Evolutionary conservation across 1,139 yeast genomes (phyloP), one percentile per base, ranked within the genome.

Genomic region (Geotrichum macrosporum): DNA sequence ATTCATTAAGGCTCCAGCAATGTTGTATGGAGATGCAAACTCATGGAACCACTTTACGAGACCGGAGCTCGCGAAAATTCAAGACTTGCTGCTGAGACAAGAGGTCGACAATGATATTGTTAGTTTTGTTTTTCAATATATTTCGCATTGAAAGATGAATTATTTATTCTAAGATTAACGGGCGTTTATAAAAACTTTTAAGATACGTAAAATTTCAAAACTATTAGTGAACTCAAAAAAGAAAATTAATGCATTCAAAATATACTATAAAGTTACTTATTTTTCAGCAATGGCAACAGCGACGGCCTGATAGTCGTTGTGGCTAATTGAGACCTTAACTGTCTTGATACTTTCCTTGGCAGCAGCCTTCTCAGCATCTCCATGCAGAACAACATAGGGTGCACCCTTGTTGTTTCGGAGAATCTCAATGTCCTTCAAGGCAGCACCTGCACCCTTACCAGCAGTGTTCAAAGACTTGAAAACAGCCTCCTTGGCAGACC

Each of bases 401-500:
- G 84, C 94, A 50, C 94, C 95, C 47, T 78, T 80, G 52, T 74
- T 58, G 57, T 80, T 84, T 60, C 94, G 83, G 20, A 73, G 61
- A 61, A 92, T 85, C 71, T 89, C 97, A 68, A 92, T 92, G 55
- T 88, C 96, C 66, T 77, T 77, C 71, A 92, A 76, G 41, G 95
- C 75, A 47, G 98, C 97, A 54, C 97, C 98, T 16, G 89, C 96
- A 53, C 99, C 99, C 66, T 81, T 78, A 38, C 95, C 82, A 62
- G 79, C 77, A 54, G 87, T 94, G 53, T 94, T 92, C 61, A 92
- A 75, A 18, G 96, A 86, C 74, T 92, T 92, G 80, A 92, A 92
- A 35, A 88, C 96, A 33, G 99, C 98, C 72, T 92, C 99, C 72
- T 92, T 92, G 46, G 98, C 98, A 37, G 96, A 86, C 99, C 99